Conservation (phyloP, 2,329 filamentous ascomycete species). For the Pestalotiopsis sp. region DNA sequence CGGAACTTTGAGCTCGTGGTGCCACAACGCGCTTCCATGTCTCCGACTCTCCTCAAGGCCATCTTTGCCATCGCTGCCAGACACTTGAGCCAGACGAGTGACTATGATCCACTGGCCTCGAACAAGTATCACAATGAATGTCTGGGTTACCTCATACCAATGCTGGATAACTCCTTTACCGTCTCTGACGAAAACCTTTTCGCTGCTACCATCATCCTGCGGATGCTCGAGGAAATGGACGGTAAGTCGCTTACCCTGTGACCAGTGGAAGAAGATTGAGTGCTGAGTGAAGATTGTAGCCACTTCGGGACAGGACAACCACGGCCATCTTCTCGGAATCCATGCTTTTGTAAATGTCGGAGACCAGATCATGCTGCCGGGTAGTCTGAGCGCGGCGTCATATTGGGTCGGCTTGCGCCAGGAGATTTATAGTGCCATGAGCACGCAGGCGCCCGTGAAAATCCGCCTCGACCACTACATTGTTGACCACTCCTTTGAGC, state of each 20-base stretch:
- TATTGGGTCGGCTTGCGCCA: slow-evolving; percentile 62
- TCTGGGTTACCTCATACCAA: slow-evolving; percentile 49
- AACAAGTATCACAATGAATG: slow-evolving; percentile 57
- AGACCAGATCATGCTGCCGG: slow-evolving; percentile 40
- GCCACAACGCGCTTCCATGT: slow-evolving; percentile 51
- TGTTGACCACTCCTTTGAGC: slow-evolving; percentile 50
- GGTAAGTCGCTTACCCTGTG: slow-evolving; percentile 20
- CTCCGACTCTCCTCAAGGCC: slow-evolving; percentile 55
- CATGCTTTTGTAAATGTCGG: slow-evolving; percentile 48
- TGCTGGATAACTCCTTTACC: slow-evolving; percentile 40
- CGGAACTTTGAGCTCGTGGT: slow-evolving; percentile 56
- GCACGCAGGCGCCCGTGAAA: slow-evolving; percentile 45
- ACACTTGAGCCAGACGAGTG: slow-evolving; percentile 50
- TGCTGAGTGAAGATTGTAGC: slow-evolving; percentile 31
- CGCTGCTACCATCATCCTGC: slow-evolving; percentile 52
- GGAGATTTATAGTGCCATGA: slow-evolving; percentile 59
- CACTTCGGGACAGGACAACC: slow-evolving; percentile 43
- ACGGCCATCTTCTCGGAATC: slow-evolving; percentile 49
- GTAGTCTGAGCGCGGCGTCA: slow-evolving; percentile 50
- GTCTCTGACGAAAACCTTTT: slow-evolving; percentile 53
- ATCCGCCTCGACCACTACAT: slow-evolving; percentile 53
- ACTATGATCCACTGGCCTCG: slow-evolving; percentile 50
- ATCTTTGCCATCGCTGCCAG: slow-evolving; percentile 58
- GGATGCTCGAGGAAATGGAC: slow-evolving; percentile 51
- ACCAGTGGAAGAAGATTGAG: neutral